phyloP scores from a whole-genome alignment of 495 filamentous ascomycete genomes.

The Sabuloglossum arenarium region DNA sequence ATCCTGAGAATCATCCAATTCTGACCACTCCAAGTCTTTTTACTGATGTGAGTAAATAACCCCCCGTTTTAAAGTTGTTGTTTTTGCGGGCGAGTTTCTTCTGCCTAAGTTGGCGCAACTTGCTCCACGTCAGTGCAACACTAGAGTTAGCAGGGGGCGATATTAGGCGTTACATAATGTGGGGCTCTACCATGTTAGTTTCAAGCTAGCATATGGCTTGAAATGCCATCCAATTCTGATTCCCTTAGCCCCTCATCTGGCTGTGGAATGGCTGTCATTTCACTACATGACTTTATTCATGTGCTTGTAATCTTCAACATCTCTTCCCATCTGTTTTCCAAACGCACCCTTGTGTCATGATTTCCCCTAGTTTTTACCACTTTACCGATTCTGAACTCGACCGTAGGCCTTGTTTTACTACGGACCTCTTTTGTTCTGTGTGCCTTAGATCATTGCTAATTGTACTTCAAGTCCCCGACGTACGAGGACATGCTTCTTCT shows the following conservation, averaged over 20 bases:
- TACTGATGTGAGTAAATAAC: constrained; percentile 35
- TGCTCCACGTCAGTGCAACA: not conserved
- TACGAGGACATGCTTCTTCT: constrained; percentile 66
- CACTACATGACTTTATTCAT: too few species aligned
- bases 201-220: too few species aligned
- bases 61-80: not conserved
- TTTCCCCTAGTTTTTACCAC: not conserved
- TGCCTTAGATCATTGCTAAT: not conserved
- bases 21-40: constrained; percentile 57
- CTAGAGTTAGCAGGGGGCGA: too few species aligned
- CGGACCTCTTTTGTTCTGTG: not conserved
- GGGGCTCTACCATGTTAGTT: too few species aligned
- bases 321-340: too few species aligned
- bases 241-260: too few species aligned
- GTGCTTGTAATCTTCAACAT: too few species aligned
- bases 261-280: too few species aligned
- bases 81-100: not conserved
- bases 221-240: too few species aligned
- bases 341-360: too few species aligned
- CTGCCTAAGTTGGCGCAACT: not conserved
- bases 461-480: constrained; percentile 36
- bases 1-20: constrained; percentile 57
- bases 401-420: not conserved
- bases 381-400: constrained; percentile 2
- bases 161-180: too few species aligned